A percentile compares a stretch with the other conserved stretches of the same genome.
Evolutionary conservation across 1,284 basidiomycete species (phyloP).

Genomic region (Pyrrhoderma noxium): DNA sequence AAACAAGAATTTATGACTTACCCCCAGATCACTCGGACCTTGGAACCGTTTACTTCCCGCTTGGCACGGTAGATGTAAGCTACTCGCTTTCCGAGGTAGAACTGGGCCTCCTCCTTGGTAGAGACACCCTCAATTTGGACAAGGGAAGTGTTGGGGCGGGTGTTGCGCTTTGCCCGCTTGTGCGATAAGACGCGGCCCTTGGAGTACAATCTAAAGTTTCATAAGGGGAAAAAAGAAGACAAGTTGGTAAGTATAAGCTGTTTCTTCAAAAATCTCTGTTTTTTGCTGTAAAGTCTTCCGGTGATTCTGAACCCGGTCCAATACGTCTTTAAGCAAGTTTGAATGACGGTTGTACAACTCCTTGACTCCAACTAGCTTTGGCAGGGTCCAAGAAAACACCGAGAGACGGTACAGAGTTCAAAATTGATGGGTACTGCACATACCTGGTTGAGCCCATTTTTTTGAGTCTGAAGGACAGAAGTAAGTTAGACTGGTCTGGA

Average conservation of each 20-base stretch:
- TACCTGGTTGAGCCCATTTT: conserved; percentile 52
- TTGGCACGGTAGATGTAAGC: conserved; percentile 98
- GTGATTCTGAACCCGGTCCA: conserved; percentile 18
- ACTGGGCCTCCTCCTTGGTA: conserved; percentile 90
- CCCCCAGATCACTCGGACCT: conserved; percentile 97
- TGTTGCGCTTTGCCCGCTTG: conserved; percentile 98
- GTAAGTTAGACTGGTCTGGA: too few relatives aligned
- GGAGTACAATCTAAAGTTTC: conserved; percentile 73
- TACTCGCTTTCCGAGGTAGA: conserved; percentile 98
- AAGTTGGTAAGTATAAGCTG: too few relatives aligned
- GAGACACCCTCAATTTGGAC: conserved; percentile 97
- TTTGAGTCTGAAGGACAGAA: background rate
- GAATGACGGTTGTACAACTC: too few relatives aligned
- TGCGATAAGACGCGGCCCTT: conserved; percentile 97
- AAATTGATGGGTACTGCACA: conserved; percentile 3
- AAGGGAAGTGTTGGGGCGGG: conserved; percentile 91
- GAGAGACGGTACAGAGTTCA: background rate
- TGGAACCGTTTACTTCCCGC: conserved; percentile 85
- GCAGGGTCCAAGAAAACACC: too few relatives aligned
- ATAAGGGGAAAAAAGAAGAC: too few relatives aligned
- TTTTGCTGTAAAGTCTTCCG: too few relatives aligned
- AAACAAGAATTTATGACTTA: too few relatives aligned
- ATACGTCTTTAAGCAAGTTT: too few relatives aligned
- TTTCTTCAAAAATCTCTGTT: too few relatives aligned
- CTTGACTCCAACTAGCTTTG: too few relatives aligned